Percentiles rank a stretch among this genome's conserved stretches.
phyloP scores from a whole-genome alignment of 1,284 basidiomycete species.

The Takashimella tepidaria region DNA sequence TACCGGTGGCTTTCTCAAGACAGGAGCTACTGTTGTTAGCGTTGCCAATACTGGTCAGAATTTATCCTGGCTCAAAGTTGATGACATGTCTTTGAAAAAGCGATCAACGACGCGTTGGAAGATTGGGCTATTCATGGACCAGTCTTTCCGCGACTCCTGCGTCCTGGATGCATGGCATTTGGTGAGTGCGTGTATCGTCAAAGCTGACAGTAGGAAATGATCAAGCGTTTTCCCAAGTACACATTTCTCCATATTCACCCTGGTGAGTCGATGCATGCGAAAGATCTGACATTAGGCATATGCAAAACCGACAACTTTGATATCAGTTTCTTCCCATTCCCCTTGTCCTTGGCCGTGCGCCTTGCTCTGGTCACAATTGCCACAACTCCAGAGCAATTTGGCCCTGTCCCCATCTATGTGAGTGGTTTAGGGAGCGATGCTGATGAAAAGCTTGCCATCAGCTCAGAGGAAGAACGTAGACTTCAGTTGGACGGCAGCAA shows the following conservation, averaged over 20 bases:
- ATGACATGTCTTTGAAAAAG: conserved; percentile 11
- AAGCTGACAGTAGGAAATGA: conserved; percentile 7
- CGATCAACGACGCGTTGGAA: neutral
- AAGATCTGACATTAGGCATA: conserved; percentile 3
- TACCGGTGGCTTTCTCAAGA: neutral
- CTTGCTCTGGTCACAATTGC: conserved; percentile 3
- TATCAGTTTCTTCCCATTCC: conserved; percentile 9
- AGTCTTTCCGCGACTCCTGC: conserved; percentile 15
- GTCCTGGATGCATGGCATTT: conserved; percentile 12
- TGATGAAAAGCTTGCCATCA: neutral
- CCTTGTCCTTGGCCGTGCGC: conserved; percentile 4
- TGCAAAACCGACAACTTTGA: conserved; percentile 9
- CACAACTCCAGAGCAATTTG: conserved; percentile 8
- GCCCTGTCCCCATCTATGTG: conserved; percentile 12
- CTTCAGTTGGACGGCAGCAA: neutral
- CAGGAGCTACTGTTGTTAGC: conserved; percentile 9
- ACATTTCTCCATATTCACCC: conserved; percentile 11
- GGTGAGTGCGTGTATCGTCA: neutral
- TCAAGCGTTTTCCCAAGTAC: conserved; percentile 12
- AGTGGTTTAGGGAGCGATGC: conserved; percentile 1
- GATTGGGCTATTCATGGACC: conserved; percentile 10
- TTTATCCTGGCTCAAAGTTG: conserved; percentile 7
- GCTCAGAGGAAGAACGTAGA: neutral
- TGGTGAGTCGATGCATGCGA: conserved; percentile 1
- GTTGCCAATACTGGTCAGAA: conserved; percentile 14